phyloP scores from a whole-genome alignment of 225 moss, liverwort and hornwort genomes.

The Physcomitrium patens region DNA sequence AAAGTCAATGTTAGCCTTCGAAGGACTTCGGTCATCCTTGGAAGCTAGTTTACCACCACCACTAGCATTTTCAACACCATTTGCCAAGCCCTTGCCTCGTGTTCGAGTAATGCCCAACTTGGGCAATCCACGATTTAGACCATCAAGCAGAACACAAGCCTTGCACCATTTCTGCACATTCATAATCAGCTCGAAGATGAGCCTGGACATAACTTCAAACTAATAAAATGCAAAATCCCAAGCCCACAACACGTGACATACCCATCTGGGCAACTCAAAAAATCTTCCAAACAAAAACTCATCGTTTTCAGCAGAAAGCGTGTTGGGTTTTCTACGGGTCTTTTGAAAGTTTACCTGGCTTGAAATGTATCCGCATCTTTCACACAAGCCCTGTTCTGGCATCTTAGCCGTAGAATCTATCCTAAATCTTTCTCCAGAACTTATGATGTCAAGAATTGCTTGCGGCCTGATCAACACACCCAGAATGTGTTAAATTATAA shows the following conservation, averaged over 20 bases:
- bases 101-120: slow-evolving; percentile 84
- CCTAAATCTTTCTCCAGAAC: slow-evolving; percentile 91
- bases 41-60: slow-evolving; percentile 31
- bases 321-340: not conserved
- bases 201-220: slow-evolving; percentile 4
- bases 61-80: slow-evolving; percentile 24
- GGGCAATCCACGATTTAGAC: slow-evolving; percentile 86
- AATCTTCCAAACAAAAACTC: not conserved
- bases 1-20: slow-evolving; percentile 45
- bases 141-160: slow-evolving; percentile 94
- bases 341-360: slow-evolving; percentile 68
- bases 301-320: not conserved
- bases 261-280: not conserved
- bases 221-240: not conserved
- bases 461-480: slow-evolving; percentile 61
- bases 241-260: not conserved
- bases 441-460: slow-evolving; percentile 95
- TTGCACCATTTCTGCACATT: slow-evolving; percentile 87
- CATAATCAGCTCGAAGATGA: not conserved
- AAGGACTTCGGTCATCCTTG: slow-evolving; percentile 18
- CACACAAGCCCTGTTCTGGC: slow-evolving; percentile 97
- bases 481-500: not conserved
- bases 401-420: slow-evolving; percentile 83
- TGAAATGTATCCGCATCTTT: slow-evolving; percentile 95
- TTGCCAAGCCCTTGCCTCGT: slow-evolving; percentile 55